Conservation (phyloP, 1,139 yeast genomes). For the Arxiozyma bovina region DNA sequence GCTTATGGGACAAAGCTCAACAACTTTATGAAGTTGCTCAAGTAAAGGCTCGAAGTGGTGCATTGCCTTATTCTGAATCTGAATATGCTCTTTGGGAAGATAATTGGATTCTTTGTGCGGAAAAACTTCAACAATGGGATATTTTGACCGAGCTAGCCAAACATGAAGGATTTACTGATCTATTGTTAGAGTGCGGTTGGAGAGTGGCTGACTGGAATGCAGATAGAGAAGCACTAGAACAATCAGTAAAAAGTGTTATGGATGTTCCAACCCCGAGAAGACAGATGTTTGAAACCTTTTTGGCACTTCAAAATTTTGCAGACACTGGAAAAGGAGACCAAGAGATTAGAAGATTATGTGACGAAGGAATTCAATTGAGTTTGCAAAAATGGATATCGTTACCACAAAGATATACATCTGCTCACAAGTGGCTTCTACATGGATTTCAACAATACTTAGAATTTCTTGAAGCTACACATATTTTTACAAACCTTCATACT, state of each 20-base stretch:
- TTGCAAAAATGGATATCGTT: slow-evolving; percentile 88
- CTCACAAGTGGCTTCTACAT: slow-evolving; percentile 85
- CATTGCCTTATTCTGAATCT: slow-evolving; percentile 87
- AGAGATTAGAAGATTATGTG: slow-evolving; percentile 78
- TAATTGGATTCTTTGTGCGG: slow-evolving; percentile 96
- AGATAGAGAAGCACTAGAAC: slow-evolving; percentile 89
- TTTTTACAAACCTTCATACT: slow-evolving; percentile 77
- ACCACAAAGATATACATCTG: slow-evolving; percentile 69
- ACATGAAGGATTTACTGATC: slow-evolving; percentile 94
- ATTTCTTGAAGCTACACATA: slow-evolving; percentile 94
- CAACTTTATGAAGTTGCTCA: slow-evolving; percentile 96
- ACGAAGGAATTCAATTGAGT: slow-evolving; percentile 92
- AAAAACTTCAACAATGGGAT: slow-evolving; percentile 97
- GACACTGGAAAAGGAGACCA: slow-evolving; percentile 75
- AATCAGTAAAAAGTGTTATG: slow-evolving; percentile 91
- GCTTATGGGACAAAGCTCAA: slow-evolving; percentile 90
- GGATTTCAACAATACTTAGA: slow-evolving; percentile 97
- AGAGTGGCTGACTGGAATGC: slow-evolving; percentile 98
- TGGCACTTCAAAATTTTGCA: slow-evolving; percentile 87
- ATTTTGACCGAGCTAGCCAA: slow-evolving; percentile 91
- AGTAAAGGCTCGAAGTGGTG: slow-evolving; percentile 92
- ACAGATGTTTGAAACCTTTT: slow-evolving; percentile 88
- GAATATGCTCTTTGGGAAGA: slow-evolving; percentile 98
- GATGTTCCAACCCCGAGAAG: slow-evolving; percentile 98
- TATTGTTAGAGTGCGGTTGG: slow-evolving; percentile 96